These are phyloP conservation scores for Pisolithus albus DNA, from an alignment of 768 basidiomycete species.

Conservation along the genomic window DNA sequence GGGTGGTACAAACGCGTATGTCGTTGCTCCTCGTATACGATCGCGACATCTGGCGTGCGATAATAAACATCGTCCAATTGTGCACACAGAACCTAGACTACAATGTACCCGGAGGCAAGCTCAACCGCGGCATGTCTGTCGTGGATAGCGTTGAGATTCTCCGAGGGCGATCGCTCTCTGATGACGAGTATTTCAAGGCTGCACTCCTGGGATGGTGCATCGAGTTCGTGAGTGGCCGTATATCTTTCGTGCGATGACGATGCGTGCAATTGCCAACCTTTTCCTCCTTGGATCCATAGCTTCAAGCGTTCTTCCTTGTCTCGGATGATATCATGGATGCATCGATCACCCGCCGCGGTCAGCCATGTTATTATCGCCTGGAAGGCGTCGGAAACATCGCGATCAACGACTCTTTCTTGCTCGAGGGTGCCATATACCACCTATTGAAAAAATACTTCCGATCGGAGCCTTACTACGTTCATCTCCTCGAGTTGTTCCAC, in stretches of 20 bases:
- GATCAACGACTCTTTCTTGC: constrained; percentile 95
- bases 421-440: constrained; percentile 88
- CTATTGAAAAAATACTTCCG: constrained; percentile 87
- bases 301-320: constrained; percentile 97
- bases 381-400: constrained; percentile 66
- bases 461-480: constrained; percentile 71
- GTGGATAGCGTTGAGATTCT: constrained; percentile 90
- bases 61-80: background rate
- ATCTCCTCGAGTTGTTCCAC: constrained; percentile 87
- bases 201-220: constrained; percentile 94
- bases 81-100: constrained; percentile 68
- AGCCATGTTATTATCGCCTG: constrained; percentile 89
- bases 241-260: background rate
- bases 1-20: constrained; percentile 80
- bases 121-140: constrained; percentile 95
- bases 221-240: constrained; percentile 64
- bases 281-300: constrained; percentile 34
- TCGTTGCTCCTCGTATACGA: constrained; percentile 5
- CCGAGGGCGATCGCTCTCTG: constrained; percentile 58
- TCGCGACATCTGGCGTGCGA: too few species aligned
- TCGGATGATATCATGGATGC: constrained; percentile 97
- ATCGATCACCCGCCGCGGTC: constrained; percentile 87
- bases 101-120: constrained; percentile 95
- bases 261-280: too few species aligned
- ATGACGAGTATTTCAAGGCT: constrained; percentile 83